phyloP scores from a whole-genome alignment of 2,329 filamentous ascomycete genomes.

The Alternaria atra region DNA sequence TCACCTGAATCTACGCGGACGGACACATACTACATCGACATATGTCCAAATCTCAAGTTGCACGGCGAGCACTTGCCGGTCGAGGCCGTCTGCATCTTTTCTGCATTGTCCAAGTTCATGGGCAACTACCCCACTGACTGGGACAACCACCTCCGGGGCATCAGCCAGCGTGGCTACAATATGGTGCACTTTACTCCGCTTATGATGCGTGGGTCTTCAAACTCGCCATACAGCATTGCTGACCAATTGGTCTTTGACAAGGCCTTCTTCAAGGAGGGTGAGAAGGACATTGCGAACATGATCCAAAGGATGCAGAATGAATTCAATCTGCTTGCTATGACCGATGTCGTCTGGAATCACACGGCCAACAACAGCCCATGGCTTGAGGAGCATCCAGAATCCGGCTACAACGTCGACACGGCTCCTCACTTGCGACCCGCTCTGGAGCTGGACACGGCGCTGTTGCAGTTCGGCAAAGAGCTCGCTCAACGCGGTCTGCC shows the following conservation, averaged over 20 bases:
- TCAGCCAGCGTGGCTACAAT: slow-evolving; percentile 93
- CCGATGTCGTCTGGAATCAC: slow-evolving; percentile 98
- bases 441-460: slow-evolving; percentile 78
- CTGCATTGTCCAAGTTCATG: slow-evolving; percentile 97
- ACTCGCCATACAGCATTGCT: slow-evolving; percentile 96
- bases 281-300: slow-evolving; percentile 80
- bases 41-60: slow-evolving; percentile 80
- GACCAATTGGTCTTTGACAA: slow-evolving; percentile 91
- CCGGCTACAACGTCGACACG: slow-evolving; percentile 91
- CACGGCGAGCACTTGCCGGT: slow-evolving; percentile 79
- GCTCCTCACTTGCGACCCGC: slow-evolving; percentile 76
- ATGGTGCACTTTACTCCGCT: slow-evolving; percentile 99
- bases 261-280: slow-evolving; percentile 81
- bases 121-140: slow-evolving; percentile 89
- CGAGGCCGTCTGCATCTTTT: slow-evolving; percentile 89
- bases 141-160: slow-evolving; percentile 87
- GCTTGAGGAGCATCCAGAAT: slow-evolving; percentile 93
- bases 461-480: slow-evolving; percentile 71
- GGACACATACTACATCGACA: slow-evolving; percentile 88
- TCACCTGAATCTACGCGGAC: slow-evolving; percentile 71
- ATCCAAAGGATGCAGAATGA: slow-evolving; percentile 83
- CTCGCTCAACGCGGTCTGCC: slow-evolving; percentile 76
- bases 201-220: slow-evolving; percentile 86
- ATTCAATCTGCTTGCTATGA: slow-evolving; percentile 85
- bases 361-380: slow-evolving; percentile 95